Conservation (phyloP, 2,329 filamentous ascomycete species). For the Penicillium sclerotiorum region DNA sequence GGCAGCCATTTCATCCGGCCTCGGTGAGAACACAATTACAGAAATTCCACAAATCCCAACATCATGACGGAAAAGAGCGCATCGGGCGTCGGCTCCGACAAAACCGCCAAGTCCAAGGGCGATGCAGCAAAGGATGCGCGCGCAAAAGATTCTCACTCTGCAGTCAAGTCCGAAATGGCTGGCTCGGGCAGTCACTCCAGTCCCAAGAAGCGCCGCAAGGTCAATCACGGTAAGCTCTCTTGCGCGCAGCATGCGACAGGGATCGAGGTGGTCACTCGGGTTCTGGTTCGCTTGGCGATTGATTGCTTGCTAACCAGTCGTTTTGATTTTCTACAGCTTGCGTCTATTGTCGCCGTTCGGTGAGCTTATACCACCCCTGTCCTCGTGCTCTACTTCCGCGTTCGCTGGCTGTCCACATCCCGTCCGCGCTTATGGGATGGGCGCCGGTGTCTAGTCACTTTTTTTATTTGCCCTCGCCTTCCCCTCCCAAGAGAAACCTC, state of each 20-base stretch:
- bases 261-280: slow-evolving; percentile 20
- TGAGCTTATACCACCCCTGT: slow-evolving; percentile 59
- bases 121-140: slow-evolving; percentile 32
- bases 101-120: slow-evolving; percentile 32
- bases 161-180: slow-evolving; percentile 37
- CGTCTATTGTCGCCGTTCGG: slow-evolving; percentile 87
- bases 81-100: slow-evolving; percentile 28
- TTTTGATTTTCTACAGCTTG: slow-evolving; percentile 63
- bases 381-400: no score
- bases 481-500: background rate
- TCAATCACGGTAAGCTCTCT: slow-evolving; percentile 74
- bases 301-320: slow-evolving; percentile 28
- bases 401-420: no score
- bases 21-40: slow-evolving; percentile 17
- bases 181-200: slow-evolving; percentile 49
- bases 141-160: slow-evolving; percentile 33
- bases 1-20: slow-evolving; percentile 24
- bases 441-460: no score
- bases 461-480: slow-evolving; percentile 1
- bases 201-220: slow-evolving; percentile 83
- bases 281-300: slow-evolving; percentile 19
- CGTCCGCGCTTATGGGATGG: no score
- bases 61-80: slow-evolving; percentile 35
- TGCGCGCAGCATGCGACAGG: slow-evolving; percentile 29
- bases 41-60: slow-evolving; percentile 3